Conservation (phyloP, 495 filamentous ascomycete genomes). For the Daldinia concentrica region DNA sequence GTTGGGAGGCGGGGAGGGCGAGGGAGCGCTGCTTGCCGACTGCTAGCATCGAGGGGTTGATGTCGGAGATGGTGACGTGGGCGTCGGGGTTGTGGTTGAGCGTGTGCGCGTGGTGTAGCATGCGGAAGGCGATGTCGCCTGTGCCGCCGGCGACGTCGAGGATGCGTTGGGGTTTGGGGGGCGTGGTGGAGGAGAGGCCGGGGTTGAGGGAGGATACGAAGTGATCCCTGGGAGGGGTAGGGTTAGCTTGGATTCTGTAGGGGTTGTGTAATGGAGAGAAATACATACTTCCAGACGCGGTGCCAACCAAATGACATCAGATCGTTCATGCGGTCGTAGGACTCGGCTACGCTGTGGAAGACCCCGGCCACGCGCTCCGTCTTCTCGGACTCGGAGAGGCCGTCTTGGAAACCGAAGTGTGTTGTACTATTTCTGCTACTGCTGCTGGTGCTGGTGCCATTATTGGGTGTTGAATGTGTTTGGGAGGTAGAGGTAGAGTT, state of each 20-base stretch:
- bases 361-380: conserved; percentile 74
- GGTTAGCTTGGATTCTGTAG: too few relatives aligned
- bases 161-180: conserved; percentile 69
- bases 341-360: conserved; percentile 93
- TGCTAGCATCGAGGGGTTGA: conserved; percentile 92
- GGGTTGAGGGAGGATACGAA: conserved; percentile 94
- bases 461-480: conserved; percentile 10
- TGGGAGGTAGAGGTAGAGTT: conserved; percentile 16
- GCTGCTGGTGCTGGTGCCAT: not conserved
- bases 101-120: conserved; percentile 86
- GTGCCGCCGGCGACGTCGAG: conserved; percentile 98
- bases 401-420: conserved; percentile 89
- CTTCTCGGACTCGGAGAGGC: conserved; percentile 84
- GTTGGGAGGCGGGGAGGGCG: conserved; percentile 54
- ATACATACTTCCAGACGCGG: conserved; percentile 84
- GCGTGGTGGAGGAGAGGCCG: conserved; percentile 69
- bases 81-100: conserved; percentile 82
- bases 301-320: conserved; percentile 98
- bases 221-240: conserved; percentile 67
- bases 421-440: conserved; percentile 62
- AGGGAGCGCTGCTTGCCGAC: conserved; percentile 82
- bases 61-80: conserved; percentile 89
- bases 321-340: conserved; percentile 97
- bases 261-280: too few relatives aligned
- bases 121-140: conserved; percentile 96